Evolutionary conservation across 2,329 filamentous ascomycete species (phyloP), one percentile per base, ranked within the genome.

Genomic region (Diaporthe australafricana): DNA sequence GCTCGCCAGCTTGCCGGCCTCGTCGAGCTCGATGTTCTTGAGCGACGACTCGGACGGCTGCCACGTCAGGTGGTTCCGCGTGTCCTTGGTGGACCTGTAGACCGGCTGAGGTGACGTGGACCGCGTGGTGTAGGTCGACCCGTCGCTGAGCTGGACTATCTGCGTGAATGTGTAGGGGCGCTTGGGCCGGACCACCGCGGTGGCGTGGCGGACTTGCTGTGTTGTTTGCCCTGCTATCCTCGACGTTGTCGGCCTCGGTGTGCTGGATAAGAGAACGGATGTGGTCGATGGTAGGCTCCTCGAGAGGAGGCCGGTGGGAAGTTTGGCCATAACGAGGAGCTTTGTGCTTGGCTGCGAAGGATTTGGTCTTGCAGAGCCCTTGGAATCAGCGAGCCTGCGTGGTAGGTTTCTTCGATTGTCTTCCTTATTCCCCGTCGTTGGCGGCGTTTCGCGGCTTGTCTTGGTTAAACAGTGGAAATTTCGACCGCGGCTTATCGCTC

Each of bases 131-230:
- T 90, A 98, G 73, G 95, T 93, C 78, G 90, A 93, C 77, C 96
- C 96, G 86, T 99, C 96, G 50, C 93, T 94, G 75, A 98, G 92
- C 68, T 95, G 95, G 76, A 99, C 88, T 73, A 99, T 89, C 84
- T 99, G 96, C n/a, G 96, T 98, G 87, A 98, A 98, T 76, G 92
- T 94, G 87, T 98, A 98, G 52, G 96, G 96, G 7, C 95, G 91
- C 79, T 95, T 93, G n/a, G 95, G 95, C 20, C 96, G 94, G 74
- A 89, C 89, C 80, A 98, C 90, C 75, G 98, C 93, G 30, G 93
- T 95, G 67, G 96, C 96, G 80, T 94, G 90, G 73, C 95, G 92
- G 80, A 91, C 87, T 84, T 95, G 93, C 63, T 81, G 78, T 73
- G 78, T 73, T 6, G 70, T 72, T 30, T 76, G 73, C 71, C 69